phyloP scores from a whole-genome alignment of 176 grass and related monocot species.

The Raddia guianensis region DNA sequence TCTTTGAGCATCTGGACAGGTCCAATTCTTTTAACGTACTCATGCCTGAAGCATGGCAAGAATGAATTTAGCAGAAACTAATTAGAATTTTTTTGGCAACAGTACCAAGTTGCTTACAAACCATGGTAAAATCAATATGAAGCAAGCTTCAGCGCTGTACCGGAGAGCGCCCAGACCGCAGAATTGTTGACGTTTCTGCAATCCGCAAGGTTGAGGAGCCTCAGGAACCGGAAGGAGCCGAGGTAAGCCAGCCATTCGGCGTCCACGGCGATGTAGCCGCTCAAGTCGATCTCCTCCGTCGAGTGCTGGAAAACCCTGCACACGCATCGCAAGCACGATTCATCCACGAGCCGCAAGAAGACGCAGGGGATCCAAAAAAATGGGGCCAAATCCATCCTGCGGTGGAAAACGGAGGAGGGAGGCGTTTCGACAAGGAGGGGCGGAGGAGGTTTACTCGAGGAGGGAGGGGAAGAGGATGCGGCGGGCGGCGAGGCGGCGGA shows the following conservation, averaged over 20 bases:
- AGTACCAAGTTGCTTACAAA: neutral
- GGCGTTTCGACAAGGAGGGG: neutral
- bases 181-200: constrained; percentile 69
- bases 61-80: neutral
- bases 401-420: neutral
- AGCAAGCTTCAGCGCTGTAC: constrained; percentile 34
- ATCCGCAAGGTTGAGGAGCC: constrained; percentile 60
- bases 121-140: neutral
- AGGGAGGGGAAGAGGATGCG: constrained; percentile 79
- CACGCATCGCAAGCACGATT: neutral
- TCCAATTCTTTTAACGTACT: constrained; percentile 70
- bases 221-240: constrained; percentile 63
- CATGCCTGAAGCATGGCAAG: constrained; percentile 59
- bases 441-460: constrained; percentile 62
- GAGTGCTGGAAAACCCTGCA: constrained; percentile 71
- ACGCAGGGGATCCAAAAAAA: neutral
- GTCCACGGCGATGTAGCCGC: constrained; percentile 50
- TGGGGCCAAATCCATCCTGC: neutral
- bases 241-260: constrained; percentile 89
- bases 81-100: neutral
- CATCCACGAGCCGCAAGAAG: neutral
- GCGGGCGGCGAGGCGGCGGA: constrained; percentile 61
- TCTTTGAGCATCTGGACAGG: constrained; percentile 77
- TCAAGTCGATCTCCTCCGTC: constrained; percentile 70
- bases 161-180: constrained; percentile 69